Base-by-base conservation (phyloP, 169 alveolate genomes). In the Cryptosporidium andersoni region DNA sequence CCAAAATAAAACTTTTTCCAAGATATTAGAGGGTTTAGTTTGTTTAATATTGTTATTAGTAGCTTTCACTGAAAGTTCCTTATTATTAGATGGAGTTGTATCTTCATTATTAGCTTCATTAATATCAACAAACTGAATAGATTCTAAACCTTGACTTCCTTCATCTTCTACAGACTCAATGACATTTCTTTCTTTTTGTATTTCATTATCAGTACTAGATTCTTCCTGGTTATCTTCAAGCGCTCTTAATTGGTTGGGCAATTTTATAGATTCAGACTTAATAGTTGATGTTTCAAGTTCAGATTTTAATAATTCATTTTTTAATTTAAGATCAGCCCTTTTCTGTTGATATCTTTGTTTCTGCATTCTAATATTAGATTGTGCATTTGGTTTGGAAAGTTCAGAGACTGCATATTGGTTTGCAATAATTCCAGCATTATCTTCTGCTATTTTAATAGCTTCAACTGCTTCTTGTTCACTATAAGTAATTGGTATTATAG, bases 1-100 rank as follows among this genome's bases (percentile, higher is more conserved):
- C 85, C 85, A 74, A 47, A 74, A 74, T 2, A 74, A 68, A 34
- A 74, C 85, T 74, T 74, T 74, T 12, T 74, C 85, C 11, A 74
- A 68, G 25, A 74, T 58, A 14, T 58, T 74, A 34, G 39, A 40
- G 45, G 85, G 67, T 11, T 45, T 74, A 2, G 67, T n/a, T 16
- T 12, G 34, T 48, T 74, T 39, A 2, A 58, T 66, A 3, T 67
- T 68, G 36, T 45, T 47, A 43, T 49, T 36, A 11, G 42, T 2
- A 60, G 6, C 39, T 47, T 64, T 45, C 12, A 45, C 62, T 43
- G 14, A 25, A 12, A 9, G 16, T 11, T 58, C 60, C 4, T 58
- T 42, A 49, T 66, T 47, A 4, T 74, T 48, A n/a, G 25, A 4
- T 2, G 43, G n/a, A 7, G 36, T 55, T 3, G 51, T 51, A 5